Evolutionary conservation across 2,329 filamentous ascomycete species (phyloP), one percentile per base, ranked within the genome.

Genomic region (Exophiala sp.): DNA sequence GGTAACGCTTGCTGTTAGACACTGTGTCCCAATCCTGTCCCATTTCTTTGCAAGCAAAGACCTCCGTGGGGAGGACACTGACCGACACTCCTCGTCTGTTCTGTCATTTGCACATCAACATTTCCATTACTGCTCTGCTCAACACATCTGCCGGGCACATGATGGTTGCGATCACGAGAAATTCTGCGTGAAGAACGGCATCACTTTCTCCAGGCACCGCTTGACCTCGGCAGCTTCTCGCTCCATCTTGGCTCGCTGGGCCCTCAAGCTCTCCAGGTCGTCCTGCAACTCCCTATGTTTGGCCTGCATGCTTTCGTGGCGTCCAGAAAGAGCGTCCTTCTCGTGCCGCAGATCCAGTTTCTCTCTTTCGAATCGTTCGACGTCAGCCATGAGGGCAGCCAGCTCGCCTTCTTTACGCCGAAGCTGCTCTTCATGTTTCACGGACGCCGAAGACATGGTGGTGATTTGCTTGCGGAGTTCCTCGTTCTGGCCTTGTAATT

Each of bases 401-500:
- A 98, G 74, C 64, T 98, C 94, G 66, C 90, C 95, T 65, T 98
- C 93, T 66, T 97, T 98, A 52, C 86, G 84, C 19, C 89, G 80
- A 19, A 98, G 85, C 37, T 97, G 79, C 61, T 97, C 91, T 68
- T 98, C 93, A 58, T 95, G 97, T 63, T 90, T 88, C 0, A 89
- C 94, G 0, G 91, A 95, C 0, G 91, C 96, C 42, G 88, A 83
- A 0, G 93, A 93, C 14, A 98, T 74, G 58, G 95, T 83, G 0
- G 86, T 79, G 46, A 98, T 82, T 62, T 96, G 89, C 60, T 89
- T 81, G 46, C 94, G 85, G 40, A 95, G 80, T 38, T 86, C 82
- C 10, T 82, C 79, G 59, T 95, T 94, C 64, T 98, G 91, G 3
- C 84, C 81, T 1, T 82, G 67, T 1, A 96, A 77, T 16, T 88